Base-by-base conservation (phyloP, 495 filamentous ascomycete genomes). In the Tuber umbilicatum region DNA sequence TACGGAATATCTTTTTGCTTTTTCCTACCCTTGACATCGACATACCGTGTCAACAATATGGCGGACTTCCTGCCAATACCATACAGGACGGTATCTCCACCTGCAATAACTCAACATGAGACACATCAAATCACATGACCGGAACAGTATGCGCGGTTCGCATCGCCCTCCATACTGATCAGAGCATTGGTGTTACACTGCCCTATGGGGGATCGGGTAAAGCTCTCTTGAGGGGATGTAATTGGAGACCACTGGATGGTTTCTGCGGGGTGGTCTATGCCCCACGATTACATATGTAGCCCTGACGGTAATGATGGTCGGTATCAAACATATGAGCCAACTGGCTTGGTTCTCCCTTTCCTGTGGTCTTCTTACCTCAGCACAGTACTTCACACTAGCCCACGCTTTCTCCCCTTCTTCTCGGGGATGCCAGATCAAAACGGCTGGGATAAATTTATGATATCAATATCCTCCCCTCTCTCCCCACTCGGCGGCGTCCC, bases 61-160 rank as follows among this genome's bases (percentile, higher is more conserved):
- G 27, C 12, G 10, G 50, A 60, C 50, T 16, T 60, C 12, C n/a
- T 60, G 50, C n/a, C 2, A 60, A 40, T 40, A 5, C 55, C 27
- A 35, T 17, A 64, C 14, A 17, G 7, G 4, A 2, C 55, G 12
- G 55, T 31, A 17, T 19, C 27, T 35, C 55, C 55, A 16, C 55
- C 55, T 5, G 7, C 27, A 14, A 64, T 64, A 27, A 64, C 27
- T 7, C 55, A 64, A 35, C 27, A 0, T 17, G 27, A 35, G 27
- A 64, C 55, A 35, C 55, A 64, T 64, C 55, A 35, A 64, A 27
- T 64, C 55, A 64, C 55, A 64, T 64, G 55, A 64, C 55, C 31
- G 12, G 35, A 12, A 64, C 7, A 2, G 27, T 4, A 64, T 64
- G 55, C 55, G 55, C 55, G 27, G 14, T 64, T 35, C 16, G 27